A percentile compares a stretch with the other conserved stretches of the same genome.
These are phyloP conservation scores for Gossypium australe DNA, from an alignment of 345 rosid genomes.

Conservation along the genomic window DNA sequence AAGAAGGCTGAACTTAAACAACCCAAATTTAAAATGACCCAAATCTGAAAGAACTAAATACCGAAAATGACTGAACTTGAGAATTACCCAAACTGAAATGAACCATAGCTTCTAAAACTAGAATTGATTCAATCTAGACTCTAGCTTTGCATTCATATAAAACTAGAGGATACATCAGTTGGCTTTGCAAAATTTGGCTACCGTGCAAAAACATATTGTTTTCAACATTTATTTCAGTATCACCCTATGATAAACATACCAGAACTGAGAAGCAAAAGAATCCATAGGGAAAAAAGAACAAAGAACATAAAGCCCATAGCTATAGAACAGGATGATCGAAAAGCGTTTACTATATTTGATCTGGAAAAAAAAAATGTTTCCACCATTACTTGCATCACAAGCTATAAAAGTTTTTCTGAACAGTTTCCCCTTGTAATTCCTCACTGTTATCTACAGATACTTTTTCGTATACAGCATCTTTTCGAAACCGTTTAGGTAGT, in stretches of 20 bases:
- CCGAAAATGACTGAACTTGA: too few species aligned
- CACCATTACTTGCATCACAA: background rate
- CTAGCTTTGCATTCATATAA: background rate
- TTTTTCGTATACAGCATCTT: conserved; percentile 48
- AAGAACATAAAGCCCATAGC: background rate
- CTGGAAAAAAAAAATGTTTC: background rate
- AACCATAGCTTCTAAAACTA: too few species aligned
- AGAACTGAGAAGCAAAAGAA: background rate
- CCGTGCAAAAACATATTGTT: background rate
- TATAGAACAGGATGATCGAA: background rate
- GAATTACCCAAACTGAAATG: too few species aligned
- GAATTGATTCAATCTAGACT: too few species aligned
- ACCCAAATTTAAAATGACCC: too few species aligned
- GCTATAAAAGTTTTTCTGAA: conserved; percentile 10
- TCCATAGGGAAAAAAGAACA: background rate
- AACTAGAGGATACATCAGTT: background rate
- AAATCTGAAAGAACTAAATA: too few species aligned
- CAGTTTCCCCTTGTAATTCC: conserved; percentile 27
- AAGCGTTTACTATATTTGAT: conserved; percentile 2
- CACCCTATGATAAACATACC: background rate
- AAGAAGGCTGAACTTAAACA: too few species aligned
- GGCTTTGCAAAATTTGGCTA: background rate
- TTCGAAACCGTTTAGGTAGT: conserved; percentile 51
- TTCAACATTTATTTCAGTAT: too few species aligned
- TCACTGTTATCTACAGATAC: conserved; percentile 34